A percentile compares a stretch with the other conserved stretches of the same genome.
phyloP scores from a whole-genome alignment of 768 basidiomycete genomes.

The Nidularia sp. region DNA sequence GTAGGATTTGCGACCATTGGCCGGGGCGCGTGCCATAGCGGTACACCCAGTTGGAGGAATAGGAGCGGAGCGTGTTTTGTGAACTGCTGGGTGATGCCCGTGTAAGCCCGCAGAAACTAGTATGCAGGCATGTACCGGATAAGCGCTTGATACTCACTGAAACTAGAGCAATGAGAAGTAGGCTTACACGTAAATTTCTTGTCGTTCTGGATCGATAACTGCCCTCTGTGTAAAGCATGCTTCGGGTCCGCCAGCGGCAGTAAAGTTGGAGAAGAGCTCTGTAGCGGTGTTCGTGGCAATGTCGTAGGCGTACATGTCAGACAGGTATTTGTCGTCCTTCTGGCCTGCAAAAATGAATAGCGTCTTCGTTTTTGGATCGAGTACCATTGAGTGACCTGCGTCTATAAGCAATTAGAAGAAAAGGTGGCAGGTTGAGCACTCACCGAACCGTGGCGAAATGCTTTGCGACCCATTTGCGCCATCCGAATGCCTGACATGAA shows the following conservation, averaged over 20 bases:
- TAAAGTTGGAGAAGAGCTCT: constrained; percentile 63
- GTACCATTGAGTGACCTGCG: constrained; percentile 77
- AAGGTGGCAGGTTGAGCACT: constrained; percentile 7
- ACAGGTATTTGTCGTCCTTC: constrained; percentile 58
- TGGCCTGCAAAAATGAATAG: constrained; percentile 77
- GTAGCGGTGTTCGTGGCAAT: constrained; percentile 51
- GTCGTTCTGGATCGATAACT: constrained; percentile 55
- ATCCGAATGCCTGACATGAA: constrained; percentile 17
- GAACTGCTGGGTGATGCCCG: constrained; percentile 31
- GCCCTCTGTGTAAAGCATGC: constrained; percentile 74
- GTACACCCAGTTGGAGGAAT: constrained; percentile 66
- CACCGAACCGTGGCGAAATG: constrained; percentile 57
- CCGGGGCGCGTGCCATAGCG: constrained; percentile 58
- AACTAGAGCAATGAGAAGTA: not conserved
- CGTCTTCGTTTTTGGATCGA: constrained; percentile 53
- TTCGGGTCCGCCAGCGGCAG: constrained; percentile 58
- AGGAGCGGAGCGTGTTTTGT: constrained; percentile 34
- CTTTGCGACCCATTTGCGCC: constrained; percentile 25
- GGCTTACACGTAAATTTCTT: constrained; percentile 72
- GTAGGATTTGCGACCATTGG: constrained; percentile 58
- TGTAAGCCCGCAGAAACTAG: constrained; percentile 62
- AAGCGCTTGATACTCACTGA: too few species aligned
- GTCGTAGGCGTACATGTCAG: constrained; percentile 77
- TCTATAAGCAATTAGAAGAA: not conserved
- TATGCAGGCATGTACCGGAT: not conserved